Evolutionary conservation across 495 filamentous ascomycete genomes (phyloP).

Genomic region (Paragyromitra xinjiangensis): DNA sequence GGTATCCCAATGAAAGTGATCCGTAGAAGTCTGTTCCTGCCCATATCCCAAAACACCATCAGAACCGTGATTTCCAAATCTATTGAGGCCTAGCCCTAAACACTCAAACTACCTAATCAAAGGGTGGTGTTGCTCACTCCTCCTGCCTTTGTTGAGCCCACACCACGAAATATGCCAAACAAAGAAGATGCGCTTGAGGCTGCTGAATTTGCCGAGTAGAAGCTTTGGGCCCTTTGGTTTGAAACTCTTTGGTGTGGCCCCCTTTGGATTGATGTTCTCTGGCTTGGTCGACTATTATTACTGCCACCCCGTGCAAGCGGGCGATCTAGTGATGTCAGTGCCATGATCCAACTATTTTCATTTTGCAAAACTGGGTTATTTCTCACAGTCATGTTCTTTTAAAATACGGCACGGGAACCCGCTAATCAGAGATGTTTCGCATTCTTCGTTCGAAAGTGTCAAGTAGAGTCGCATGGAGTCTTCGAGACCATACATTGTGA

Average conservation of each 20-base stretch:
- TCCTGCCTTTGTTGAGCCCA: conserved; percentile 9
- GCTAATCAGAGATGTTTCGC: conserved; percentile 42
- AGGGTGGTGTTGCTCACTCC: not conserved
- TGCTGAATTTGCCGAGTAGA: conserved; percentile 37
- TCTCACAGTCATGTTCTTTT: conserved; percentile 47
- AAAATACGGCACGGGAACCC: conserved; percentile 47
- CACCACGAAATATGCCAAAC: conserved; percentile 34
- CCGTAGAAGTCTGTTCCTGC: not conserved
- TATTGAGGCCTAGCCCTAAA: not conserved
- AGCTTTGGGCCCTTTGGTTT: conserved; percentile 21
- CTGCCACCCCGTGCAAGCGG: conserved; percentile 29
- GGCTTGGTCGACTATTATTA: conserved; percentile 9
- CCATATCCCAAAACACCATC: conserved; percentile 12
- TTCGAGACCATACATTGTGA: conserved; percentile 32
- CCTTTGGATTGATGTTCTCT: conserved; percentile 21
- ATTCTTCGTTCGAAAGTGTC: conserved; percentile 35
- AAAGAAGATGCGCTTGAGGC: conserved; percentile 31
- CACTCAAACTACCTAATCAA: not conserved
- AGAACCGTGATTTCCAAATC: not conserved
- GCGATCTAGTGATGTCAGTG: conserved; percentile 27
- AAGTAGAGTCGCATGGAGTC: conserved; percentile 46
- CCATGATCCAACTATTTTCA: not conserved
- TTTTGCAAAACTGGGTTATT: not conserved
- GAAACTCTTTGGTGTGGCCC: not conserved
- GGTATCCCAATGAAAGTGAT: not conserved